Conservation (phyloP, 139 green algal species). For the Protoeuglena noctilucae region DNA sequence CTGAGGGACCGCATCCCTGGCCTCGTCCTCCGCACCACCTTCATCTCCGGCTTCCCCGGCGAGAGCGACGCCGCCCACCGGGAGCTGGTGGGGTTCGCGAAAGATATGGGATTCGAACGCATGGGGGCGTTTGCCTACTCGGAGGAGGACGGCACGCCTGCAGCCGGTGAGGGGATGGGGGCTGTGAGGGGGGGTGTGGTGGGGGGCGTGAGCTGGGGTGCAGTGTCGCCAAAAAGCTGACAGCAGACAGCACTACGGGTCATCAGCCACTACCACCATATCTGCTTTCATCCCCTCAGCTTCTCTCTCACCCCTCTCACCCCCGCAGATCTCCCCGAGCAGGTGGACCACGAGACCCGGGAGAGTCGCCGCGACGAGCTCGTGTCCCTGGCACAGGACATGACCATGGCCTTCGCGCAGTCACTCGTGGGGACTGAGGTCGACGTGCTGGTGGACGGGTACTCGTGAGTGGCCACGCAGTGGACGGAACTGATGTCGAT, state of each 20-base stretch:
- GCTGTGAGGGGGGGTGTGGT: too few species aligned
- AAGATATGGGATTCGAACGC: constrained; percentile 56
- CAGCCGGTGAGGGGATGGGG: too few species aligned
- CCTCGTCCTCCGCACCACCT: constrained; percentile 73
- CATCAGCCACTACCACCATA: too few species aligned
- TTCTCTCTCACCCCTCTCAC: too few species aligned
- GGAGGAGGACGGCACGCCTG: constrained; percentile 78
- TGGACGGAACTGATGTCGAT: too few species aligned
- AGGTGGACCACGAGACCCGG: constrained; percentile 24
- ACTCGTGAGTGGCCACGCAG: neutral
- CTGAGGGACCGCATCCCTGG: constrained; percentile 53
- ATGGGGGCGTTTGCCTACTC: constrained; percentile 68
- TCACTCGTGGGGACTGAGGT: constrained; percentile 44
- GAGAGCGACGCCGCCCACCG: constrained; percentile 53
- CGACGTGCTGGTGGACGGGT: constrained; percentile 48
- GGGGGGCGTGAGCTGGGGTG: too few species aligned
- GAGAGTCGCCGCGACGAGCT: constrained; percentile 58
- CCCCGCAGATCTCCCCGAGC: neutral
- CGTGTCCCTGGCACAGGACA: constrained; percentile 48
- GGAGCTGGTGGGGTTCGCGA: constrained; percentile 58
- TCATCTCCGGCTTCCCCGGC: constrained; percentile 72
- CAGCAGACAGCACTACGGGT: too few species aligned
- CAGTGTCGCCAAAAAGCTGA: too few species aligned
- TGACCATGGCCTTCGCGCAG: constrained; percentile 41
- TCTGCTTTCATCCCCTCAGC: too few species aligned